A percentile compares a stretch with the other conserved stretches of the same genome.
Evolutionary conservation across 305 asterid genomes (phyloP).

Genomic region (Petunia hybrid): DNA sequence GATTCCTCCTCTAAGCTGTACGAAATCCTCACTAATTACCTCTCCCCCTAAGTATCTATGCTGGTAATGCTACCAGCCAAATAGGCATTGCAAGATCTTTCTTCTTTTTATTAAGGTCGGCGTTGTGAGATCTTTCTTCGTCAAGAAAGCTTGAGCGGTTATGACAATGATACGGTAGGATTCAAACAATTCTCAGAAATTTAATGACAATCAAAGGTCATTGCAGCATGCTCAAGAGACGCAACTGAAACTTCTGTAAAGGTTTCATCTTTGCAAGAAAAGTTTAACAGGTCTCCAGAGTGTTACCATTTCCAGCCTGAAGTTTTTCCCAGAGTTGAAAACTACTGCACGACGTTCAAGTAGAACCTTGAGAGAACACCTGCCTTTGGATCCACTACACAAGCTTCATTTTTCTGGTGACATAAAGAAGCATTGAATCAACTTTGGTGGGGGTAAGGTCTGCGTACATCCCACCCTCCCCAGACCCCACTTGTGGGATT

Average conservation of each 20-base stretch:
- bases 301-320: neutral
- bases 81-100: constrained; percentile 39
- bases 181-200: constrained; percentile 33
- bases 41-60: constrained; percentile 70
- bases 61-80: constrained; percentile 66
- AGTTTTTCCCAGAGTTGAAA: neutral
- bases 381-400: neutral
- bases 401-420: constrained; percentile 36
- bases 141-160: constrained; percentile 41
- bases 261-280: constrained; percentile 34
- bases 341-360: neutral
- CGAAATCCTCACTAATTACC: constrained; percentile 59
- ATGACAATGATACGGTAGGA: constrained; percentile 23
- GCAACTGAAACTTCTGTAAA: constrained; percentile 44
- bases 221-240: constrained; percentile 35
- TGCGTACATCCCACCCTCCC: no score
- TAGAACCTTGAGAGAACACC: constrained; percentile 7
- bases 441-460: no score
- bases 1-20: constrained; percentile 52
- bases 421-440: constrained; percentile 38
- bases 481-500: no score
- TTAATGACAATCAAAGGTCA: constrained; percentile 41
- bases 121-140: constrained; percentile 36
- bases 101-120: neutral
- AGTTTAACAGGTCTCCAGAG: neutral